phyloP scores from a whole-genome alignment of 768 basidiomycete species.

The Lactarius deliciosus region DNA sequence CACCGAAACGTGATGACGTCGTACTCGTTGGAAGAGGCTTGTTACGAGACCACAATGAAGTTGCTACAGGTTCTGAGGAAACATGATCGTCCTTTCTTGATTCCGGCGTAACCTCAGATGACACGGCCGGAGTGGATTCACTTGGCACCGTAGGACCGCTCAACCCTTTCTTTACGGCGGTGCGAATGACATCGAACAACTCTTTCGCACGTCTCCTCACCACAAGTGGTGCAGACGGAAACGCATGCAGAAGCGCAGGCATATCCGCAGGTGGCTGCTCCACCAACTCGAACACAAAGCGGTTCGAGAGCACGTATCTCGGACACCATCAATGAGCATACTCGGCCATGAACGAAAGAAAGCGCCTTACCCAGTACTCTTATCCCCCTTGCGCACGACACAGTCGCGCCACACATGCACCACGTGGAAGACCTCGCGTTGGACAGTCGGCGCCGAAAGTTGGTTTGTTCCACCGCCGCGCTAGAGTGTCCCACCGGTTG shows the following conservation, averaged over 20 bases:
- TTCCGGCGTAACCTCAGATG: background rate
- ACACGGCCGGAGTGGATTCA: background rate
- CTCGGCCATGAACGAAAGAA: background rate
- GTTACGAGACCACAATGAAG: slow-evolving; percentile 19
- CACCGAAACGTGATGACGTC: slow-evolving; percentile 31
- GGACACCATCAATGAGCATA: slow-evolving; percentile 12
- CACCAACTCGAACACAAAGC: slow-evolving; percentile 69
- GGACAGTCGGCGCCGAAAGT: slow-evolving; percentile 45
- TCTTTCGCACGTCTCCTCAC: slow-evolving; percentile 63
- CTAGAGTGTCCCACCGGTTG: slow-evolving; percentile 75
- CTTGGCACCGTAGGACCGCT: slow-evolving; percentile 1
- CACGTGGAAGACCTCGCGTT: slow-evolving; percentile 62
- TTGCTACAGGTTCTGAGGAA: background rate
- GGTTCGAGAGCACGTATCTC: slow-evolving; percentile 77
- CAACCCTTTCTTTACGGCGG: slow-evolving; percentile 41
- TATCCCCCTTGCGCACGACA: slow-evolving; percentile 80
- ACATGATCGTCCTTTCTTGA: slow-evolving; percentile 13
- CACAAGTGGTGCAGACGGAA: slow-evolving; percentile 61
- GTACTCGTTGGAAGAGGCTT: slow-evolving; percentile 11
- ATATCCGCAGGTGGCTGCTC: slow-evolving; percentile 69
- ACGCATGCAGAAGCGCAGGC: slow-evolving; percentile 56
- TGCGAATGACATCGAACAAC: slow-evolving; percentile 57
- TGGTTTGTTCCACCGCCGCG: slow-evolving; percentile 79
- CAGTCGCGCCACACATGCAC: slow-evolving; percentile 84
- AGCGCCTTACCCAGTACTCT: slow-evolving; percentile 65